Base-by-base conservation (phyloP, 768 basidiomycete species). In the Boletus pseudo-olivaceus region DNA sequence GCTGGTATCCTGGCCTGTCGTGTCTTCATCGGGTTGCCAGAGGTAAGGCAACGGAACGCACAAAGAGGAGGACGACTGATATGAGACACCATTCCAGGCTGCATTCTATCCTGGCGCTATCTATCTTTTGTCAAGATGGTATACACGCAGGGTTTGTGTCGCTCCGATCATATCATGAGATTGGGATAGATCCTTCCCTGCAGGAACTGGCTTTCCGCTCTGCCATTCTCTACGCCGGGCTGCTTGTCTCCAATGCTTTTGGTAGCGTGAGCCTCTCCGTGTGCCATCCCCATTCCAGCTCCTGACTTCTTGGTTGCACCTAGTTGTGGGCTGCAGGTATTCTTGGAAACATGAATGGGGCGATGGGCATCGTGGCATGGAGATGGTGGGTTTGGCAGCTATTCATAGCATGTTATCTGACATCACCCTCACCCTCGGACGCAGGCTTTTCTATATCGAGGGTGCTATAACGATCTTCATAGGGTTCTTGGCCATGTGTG, bases 301-400 rank as follows among this genome's bases (percentile, higher is more conserved):
- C 26, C 17, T 42, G 9, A 44, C 19, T 47, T 40, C 2, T 37
- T 8, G 37, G 55, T 37, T 10, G 3, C 6, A 1, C 17, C 11
- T 54, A 87, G 82, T 68, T 88, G 12, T 82, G 89, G 66, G 88
- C 87, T 34, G 87, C 88, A 20, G 88, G 83, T 10, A 84, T 90
- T 52, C 76, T 90, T 19, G 73, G 76, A 0, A 78, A 76, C 43
- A 85, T 90, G 86, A 79, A 90, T 51, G 87, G 84, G 2, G 76
- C 73, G 48, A 72, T 78, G 26, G 86, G 87, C 1, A 83, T 87
- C 45, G 67, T 82, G 32, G 86, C 82, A 23, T 90, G 88, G 88
- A 67, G 84, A 74, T 90, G 83, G 84, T 82, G 54, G 47, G 74
- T 56, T 11, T 3, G 7, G 8, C 17, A 0, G 5, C 20, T 39